Evolutionary conservation across 1,284 basidiomycete species (phyloP).

Genomic region (Fomitopsis pinicola): DNA sequence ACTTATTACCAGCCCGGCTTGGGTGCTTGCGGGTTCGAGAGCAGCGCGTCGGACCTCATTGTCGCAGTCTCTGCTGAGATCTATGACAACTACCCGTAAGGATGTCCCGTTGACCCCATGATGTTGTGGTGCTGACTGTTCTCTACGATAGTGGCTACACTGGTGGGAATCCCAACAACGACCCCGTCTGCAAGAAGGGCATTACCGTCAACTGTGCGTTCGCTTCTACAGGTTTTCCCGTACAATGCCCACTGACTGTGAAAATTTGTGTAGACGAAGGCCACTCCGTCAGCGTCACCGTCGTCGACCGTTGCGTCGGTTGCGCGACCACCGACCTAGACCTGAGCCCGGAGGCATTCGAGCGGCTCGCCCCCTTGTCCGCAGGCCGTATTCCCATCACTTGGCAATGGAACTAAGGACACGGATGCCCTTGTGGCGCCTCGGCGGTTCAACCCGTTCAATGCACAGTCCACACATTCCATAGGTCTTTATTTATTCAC

Average conservation of each 20-base stretch:
- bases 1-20: background rate
- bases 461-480: too few species aligned
- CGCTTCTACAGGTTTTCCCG: background rate
- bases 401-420: background rate
- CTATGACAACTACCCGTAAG: background rate
- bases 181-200: background rate
- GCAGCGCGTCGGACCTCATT: background rate
- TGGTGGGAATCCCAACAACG: background rate
- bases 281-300: slow-evolving; percentile 34
- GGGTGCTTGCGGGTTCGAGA: background rate
- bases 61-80: background rate
- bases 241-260: background rate
- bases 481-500: too few species aligned
- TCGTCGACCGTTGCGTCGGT: slow-evolving; percentile 56
- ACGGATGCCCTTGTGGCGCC: too few species aligned
- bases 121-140: background rate
- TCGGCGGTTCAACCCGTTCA: too few species aligned
- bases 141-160: background rate
- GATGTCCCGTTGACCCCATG: background rate
- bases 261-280: background rate
- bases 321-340: slow-evolving; percentile 48
- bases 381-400: background rate
- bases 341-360: slow-evolving; percentile 50
- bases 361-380: slow-evolving; percentile 22
- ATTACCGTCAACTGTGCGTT: background rate